Percentiles rank a stretch among this genome's conserved stretches.
Evolutionary conservation across 805 yeast species (phyloP).

Genomic region (Dipodascus geniculatus): DNA sequence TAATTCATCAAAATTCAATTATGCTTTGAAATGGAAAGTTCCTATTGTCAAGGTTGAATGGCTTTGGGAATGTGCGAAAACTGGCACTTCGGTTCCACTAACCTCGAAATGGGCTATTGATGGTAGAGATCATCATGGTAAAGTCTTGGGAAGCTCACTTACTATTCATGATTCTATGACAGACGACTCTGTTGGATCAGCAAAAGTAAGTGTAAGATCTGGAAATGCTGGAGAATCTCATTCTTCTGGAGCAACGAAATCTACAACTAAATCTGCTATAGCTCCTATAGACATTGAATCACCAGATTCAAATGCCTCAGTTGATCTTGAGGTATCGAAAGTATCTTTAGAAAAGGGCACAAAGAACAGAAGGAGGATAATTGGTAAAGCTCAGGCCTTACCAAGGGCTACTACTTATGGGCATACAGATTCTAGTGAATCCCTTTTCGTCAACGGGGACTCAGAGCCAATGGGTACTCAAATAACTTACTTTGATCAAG

Average conservation of each 20-base stretch:
- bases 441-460: neutral
- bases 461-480: conserved; percentile 8
- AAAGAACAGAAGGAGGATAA: neutral
- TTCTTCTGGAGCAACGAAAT: neutral
- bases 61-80: conserved; percentile 27
- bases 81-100: conserved; percentile 16
- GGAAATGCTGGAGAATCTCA: conserved; percentile 1
- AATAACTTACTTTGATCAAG: conserved; percentile 17
- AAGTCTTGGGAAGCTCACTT: neutral
- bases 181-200: conserved; percentile 3
- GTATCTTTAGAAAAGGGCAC: neutral
- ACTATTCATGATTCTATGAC: neutral
- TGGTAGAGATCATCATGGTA: conserved; percentile 9
- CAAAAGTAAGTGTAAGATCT: neutral
- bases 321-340: neutral
- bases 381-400: neutral
- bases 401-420: neutral
- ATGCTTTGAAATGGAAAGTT: conserved; percentile 26
- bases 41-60: conserved; percentile 28
- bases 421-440: neutral
- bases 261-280: neutral
- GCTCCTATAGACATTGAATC: neutral
- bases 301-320: neutral
- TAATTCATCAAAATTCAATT: conserved; percentile 19
- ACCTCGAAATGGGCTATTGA: conserved; percentile 11